These are phyloP conservation scores for Fusarium nurragi DNA, from an alignment of 2,329 filamentous ascomycete genomes.

Conservation along the genomic window DNA sequence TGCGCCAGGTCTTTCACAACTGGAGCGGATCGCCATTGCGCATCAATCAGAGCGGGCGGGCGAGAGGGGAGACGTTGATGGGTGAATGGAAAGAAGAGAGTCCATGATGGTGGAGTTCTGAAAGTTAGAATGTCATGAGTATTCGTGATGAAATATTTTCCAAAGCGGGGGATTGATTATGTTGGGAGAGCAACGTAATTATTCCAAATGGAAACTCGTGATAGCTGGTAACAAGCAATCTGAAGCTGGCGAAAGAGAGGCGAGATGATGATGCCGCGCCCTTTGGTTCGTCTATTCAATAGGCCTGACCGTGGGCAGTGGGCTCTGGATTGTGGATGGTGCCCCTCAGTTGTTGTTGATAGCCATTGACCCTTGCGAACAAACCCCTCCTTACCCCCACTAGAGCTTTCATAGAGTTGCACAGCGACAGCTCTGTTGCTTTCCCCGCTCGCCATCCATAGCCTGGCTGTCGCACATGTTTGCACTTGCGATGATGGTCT, in stretches of 20 bases:
- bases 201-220: slow-evolving; percentile 19
- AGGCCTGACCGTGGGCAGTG: slow-evolving; percentile 34
- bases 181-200: slow-evolving; percentile 24
- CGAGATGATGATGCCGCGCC: slow-evolving; percentile 29
- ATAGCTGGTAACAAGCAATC: slow-evolving; percentile 15
- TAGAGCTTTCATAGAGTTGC: slow-evolving; percentile 24
- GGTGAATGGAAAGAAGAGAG: slow-evolving; percentile 22
- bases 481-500: slow-evolving; percentile 18
- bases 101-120: slow-evolving; percentile 32
- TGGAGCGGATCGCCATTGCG: slow-evolving; percentile 40
- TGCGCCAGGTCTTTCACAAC: slow-evolving; percentile 32
- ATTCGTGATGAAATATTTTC: slow-evolving; percentile 4
- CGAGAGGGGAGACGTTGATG: slow-evolving; percentile 20
- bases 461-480: slow-evolving; percentile 27
- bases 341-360: slow-evolving; percentile 34
- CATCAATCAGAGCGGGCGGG: slow-evolving; percentile 19
- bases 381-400: slow-evolving; percentile 34
- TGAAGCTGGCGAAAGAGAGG: slow-evolving; percentile 27
- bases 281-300: slow-evolving; percentile 31
- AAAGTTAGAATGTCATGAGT: slow-evolving; percentile 24
- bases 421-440: slow-evolving; percentile 17
- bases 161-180: neutral
- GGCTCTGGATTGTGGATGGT: slow-evolving; percentile 33
- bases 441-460: slow-evolving; percentile 29
- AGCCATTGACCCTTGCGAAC: slow-evolving; percentile 25